These are phyloP conservation scores for Melocanna baccifera DNA, from an alignment of 176 grass and related monocot species.

Conservation along the genomic window DNA sequence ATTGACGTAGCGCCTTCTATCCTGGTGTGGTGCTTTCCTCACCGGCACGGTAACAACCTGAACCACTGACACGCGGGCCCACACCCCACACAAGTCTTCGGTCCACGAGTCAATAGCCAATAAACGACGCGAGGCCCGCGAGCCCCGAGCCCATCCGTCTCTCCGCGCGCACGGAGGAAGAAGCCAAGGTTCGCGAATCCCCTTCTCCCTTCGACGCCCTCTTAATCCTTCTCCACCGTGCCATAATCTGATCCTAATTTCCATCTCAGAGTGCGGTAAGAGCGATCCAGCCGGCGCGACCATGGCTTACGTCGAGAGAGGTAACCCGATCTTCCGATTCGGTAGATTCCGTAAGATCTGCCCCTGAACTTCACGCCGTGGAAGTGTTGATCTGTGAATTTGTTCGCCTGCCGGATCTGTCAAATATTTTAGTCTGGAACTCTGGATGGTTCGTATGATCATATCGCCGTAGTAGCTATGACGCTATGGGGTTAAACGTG, in stretches of 20 bases:
- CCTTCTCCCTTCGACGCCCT: slow-evolving; percentile 2
- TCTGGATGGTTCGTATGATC: neutral
- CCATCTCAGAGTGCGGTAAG: slow-evolving; percentile 11
- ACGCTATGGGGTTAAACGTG: neutral
- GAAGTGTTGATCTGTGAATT: neutral
- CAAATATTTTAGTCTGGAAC: neutral
- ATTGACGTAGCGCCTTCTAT: neutral
- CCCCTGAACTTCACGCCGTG: neutral
- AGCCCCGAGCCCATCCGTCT: neutral
- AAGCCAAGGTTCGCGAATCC: slow-evolving; percentile 52
- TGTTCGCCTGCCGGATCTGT: neutral
- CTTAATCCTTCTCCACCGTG: neutral
- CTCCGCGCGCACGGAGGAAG: slow-evolving; percentile 1
- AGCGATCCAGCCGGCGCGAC: neutral
- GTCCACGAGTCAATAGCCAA: neutral
- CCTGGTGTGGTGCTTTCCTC: neutral
- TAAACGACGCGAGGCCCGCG: neutral
- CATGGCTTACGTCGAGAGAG: slow-evolving; percentile 62
- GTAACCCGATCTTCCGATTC: slow-evolving; percentile 15
- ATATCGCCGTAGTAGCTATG: neutral
- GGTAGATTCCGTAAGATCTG: neutral
- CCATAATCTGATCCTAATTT: neutral
- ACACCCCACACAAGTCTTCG: neutral
- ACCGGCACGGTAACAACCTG: neutral
- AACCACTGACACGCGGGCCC: neutral